Evolutionary conservation across 305 asterid genomes (phyloP), one percentile per base, ranked within the genome.

Genomic region (Fraxinus velutina): DNA sequence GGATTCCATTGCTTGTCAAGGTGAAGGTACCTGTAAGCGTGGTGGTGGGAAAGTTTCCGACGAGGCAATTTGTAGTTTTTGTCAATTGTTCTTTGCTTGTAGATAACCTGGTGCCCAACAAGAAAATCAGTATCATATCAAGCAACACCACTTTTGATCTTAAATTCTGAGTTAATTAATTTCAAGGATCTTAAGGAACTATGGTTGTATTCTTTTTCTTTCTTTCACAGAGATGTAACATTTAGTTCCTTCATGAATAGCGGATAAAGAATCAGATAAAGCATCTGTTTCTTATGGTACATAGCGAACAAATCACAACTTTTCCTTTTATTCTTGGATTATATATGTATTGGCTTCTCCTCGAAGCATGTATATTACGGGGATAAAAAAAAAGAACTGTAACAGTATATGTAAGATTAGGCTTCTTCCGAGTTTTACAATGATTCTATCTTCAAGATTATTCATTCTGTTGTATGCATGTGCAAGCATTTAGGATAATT

Each of bases 1-100:
- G 50, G 86, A 83, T 92, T 36, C 97, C 93, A 29, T 73, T 93
- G 87, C 84, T 85, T 32, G 92, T 92, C 81, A 77, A 22, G 84
- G 90, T 88, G 19, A 80, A 71, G 78, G 89, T 84, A 34, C 94
- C 89, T 0, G 77, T 92, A 0, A 77, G 10, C 3, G 33, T 91
- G 6, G 83, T 86, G 17, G 13, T 90, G 2, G 86, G 78, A 5
- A 64, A 39, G 0, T 0, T 70, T 2, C 70, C 47, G 4, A 27
- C 83, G 3, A 87, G 86, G 82, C 76, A 78, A 76, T 62, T 86
- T n/a, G 37, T 1, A 64, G 89, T 87, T 21, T 27, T 68, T 3
- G 86, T 88, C 9, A 85, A 87, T 78, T 80, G 85, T 64, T 74
- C 88, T 5, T 34, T 92, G 82, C 82, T 80, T 42, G 81, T 92